Evolutionary conservation across 306 rosid species (phyloP), one percentile per base, ranked within the genome.

Genomic region (Fagus sylvatica): DNA sequence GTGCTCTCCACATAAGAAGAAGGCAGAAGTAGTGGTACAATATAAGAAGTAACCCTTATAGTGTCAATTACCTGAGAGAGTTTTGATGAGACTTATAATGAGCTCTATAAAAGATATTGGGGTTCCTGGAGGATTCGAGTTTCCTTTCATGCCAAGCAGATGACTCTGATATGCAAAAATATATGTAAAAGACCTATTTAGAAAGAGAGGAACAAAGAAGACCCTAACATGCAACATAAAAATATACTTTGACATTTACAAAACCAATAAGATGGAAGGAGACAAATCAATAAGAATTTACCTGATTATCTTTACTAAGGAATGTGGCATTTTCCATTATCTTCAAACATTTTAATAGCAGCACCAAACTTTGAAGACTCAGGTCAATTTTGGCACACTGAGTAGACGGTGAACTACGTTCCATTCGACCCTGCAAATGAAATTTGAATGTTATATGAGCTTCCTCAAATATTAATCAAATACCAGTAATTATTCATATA

Each of bases 261-360:
- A 48, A 69, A 34, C 75, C 57, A 54, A 81, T 9, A 37, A 28
- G n/a, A 43, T 0, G 53, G 65, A 74, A 12, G 22, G 41, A 61
- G 78, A 77, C 32, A 80, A 60, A 32, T n/a, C 74, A 65, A 54
- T 49, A 49, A 39, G 69, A 51, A 79, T 30, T 30, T 80, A 96
- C 99, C 98, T 96, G 99, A 81, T 96, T 96, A 76, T 88, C 94
- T 70, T 90, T 83, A 76, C 99, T 96, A 19, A 96, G 88, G 76
- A 93, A 93, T 49, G 99, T 90, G 6, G 99, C 98, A 83, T 96
- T 96, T 87, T 96, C 98, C 99, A 96, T 96, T 69, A 96, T 91
- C 91, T 93, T 93, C 90, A 96, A 86, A 84, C 99, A 90, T 84
- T 93, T 96, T 85, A 78, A 84, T 69, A 86, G 84, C 46, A 83